phyloP scores from a whole-genome alignment of 768 basidiomycete species.

The Mycena epipterygia region DNA sequence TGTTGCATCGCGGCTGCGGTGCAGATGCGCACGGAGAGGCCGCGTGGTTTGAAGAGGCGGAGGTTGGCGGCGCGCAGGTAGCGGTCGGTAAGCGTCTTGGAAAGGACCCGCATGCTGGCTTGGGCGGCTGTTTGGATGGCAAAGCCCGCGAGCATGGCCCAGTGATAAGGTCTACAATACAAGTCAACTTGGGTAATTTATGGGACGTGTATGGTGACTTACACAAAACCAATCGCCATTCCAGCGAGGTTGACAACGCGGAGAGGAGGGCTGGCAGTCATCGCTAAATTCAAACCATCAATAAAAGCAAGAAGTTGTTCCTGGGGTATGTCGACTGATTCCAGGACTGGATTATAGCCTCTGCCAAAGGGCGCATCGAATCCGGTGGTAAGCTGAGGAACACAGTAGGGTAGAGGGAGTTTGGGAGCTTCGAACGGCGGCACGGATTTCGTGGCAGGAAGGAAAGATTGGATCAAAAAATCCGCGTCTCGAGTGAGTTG shows the following conservation, averaged over 20 bases:
- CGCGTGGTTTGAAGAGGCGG: conserved; percentile 40
- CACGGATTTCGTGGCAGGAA: conserved; percentile 6
- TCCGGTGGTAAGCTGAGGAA: conserved; percentile 37
- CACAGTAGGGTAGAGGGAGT: conserved; percentile 37
- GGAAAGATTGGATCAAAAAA: conserved; percentile 25
- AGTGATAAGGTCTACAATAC: conserved; percentile 38
- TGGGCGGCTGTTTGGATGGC: conserved; percentile 35
- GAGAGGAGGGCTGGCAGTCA: conserved; percentile 43
- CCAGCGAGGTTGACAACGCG: conserved; percentile 39
- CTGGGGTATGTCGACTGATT: conserved; percentile 33
- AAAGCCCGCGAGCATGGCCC: conserved; percentile 39
- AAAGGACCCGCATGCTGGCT: conserved; percentile 38
- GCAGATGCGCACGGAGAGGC: conserved; percentile 42
- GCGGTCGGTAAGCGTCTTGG: conserved; percentile 43
- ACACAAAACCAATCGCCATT: conserved; percentile 42
- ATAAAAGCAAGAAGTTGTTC: conserved; percentile 40
- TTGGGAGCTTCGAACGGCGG: not conserved
- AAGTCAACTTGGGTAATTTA: not conserved
- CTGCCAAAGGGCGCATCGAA: conserved; percentile 41
- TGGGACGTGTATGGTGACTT: not conserved
- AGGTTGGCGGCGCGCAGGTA: conserved; percentile 42
- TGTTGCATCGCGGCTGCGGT: conserved; percentile 40
- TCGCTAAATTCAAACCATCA: conserved; percentile 43
- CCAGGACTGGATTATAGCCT: conserved; percentile 36
- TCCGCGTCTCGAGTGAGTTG: conserved; percentile 34